Percentiles rank a stretch among this genome's conserved stretches.
phyloP scores from a whole-genome alignment of 2,329 filamentous ascomycete species.

The Fusarium sp. region DNA sequence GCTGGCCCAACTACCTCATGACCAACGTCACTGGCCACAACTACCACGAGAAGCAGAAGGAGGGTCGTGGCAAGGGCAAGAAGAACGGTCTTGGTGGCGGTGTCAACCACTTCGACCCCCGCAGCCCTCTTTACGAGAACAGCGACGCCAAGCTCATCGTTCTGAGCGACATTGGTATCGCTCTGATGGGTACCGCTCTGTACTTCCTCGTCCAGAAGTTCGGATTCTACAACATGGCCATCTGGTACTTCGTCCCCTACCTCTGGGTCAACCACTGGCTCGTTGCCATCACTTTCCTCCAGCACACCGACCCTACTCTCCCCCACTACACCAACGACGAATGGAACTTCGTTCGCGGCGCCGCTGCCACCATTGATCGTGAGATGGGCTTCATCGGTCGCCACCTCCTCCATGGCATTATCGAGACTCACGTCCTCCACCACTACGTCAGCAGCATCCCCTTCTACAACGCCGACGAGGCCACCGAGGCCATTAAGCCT shows the following conservation, averaged over 20 bases:
- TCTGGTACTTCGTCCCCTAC: constrained; percentile 97
- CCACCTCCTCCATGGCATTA: constrained; percentile 90
- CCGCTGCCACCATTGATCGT: constrained; percentile 94
- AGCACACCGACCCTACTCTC: constrained; percentile 94
- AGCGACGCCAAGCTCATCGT: constrained; percentile 90
- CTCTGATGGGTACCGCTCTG: constrained; percentile 70
- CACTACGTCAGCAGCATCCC: constrained; percentile 97
- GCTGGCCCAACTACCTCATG: constrained; percentile 92
- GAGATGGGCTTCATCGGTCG: constrained; percentile 97
- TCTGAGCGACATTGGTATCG: constrained; percentile 85
- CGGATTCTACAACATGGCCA: constrained; percentile 85
- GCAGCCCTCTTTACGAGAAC: constrained; percentile 89
- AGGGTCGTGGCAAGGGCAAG: constrained; percentile 95
- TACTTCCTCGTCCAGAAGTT: constrained; percentile 79
- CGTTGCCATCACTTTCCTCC: constrained; percentile 95
- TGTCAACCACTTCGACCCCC: constrained; percentile 95
- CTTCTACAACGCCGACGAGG: constrained; percentile 96
- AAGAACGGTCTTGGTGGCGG: constrained; percentile 80
- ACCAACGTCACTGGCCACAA: constrained; percentile 97
- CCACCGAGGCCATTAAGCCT: constrained; percentile 90
- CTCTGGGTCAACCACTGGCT: constrained; percentile 99
- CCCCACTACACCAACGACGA: constrained; percentile 88
- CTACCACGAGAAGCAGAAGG: constrained; percentile 88
- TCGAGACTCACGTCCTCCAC: constrained; percentile 97
- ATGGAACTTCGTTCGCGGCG: constrained; percentile 95